These are phyloP conservation scores for Beauveria australis DNA, from an alignment of 2,329 filamentous ascomycete genomes.

Conservation along the genomic window DNA sequence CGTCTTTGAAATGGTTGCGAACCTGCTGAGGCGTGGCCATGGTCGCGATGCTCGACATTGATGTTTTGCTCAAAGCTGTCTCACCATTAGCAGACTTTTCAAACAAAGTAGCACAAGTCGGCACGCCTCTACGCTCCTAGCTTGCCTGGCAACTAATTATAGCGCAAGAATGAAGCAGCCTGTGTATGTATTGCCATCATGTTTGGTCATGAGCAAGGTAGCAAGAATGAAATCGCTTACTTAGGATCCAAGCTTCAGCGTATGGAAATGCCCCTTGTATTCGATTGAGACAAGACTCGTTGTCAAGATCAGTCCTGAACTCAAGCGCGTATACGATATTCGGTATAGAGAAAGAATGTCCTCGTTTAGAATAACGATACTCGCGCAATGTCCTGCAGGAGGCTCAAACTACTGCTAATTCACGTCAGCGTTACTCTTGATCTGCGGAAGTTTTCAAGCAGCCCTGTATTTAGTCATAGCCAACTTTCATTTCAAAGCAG, in stretches of 20 bases:
- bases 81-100: background rate
- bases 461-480: no score
- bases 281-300: background rate
- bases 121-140: background rate
- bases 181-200: background rate
- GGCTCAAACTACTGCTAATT: background rate
- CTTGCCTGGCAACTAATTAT: background rate
- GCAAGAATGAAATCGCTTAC: background rate
- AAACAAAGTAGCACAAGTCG: background rate
- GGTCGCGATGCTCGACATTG: slow-evolving; percentile 18
- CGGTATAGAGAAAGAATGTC: background rate
- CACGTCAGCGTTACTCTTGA: background rate
- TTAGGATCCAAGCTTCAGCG: background rate
- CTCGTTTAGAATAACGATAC: background rate
- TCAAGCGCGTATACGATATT: background rate
- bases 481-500: no score
- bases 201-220: background rate
- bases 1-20: slow-evolving; percentile 23
- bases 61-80: background rate
- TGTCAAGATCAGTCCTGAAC: background rate
- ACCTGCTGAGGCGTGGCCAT: slow-evolving; percentile 24
- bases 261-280: background rate
- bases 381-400: background rate
- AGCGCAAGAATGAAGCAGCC: background rate
- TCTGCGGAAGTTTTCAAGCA: background rate